Conservation (phyloP, 805 yeast genomes). For the Millerozyma miso region DNA sequence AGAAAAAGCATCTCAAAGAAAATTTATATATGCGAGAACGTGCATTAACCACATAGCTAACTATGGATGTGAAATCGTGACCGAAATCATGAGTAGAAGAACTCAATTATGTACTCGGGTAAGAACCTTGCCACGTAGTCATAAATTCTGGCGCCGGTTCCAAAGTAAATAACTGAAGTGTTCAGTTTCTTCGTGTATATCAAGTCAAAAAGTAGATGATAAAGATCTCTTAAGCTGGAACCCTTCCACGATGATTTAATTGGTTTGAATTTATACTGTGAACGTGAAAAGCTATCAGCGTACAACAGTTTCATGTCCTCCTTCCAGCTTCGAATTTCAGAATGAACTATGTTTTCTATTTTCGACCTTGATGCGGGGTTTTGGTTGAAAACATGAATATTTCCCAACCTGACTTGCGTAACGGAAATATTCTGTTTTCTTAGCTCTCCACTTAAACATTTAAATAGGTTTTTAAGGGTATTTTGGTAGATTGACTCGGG, state of each 20-base stretch:
- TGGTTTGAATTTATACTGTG: conserved; percentile 29
- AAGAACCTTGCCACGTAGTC: conserved; percentile 28
- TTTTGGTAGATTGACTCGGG: conserved; percentile 55
- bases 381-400: conserved; percentile 26
- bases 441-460: conserved; percentile 33
- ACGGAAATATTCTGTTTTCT: conserved; percentile 31
- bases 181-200: conserved; percentile 19
- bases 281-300: conserved; percentile 24
- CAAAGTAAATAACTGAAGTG: conserved; percentile 36
- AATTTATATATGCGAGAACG: conserved; percentile 3
- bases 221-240: conserved; percentile 30
- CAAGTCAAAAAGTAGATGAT: conserved; percentile 38
- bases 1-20: conserved; percentile 4
- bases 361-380: conserved; percentile 15
- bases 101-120: conserved; percentile 28
- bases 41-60: conserved; percentile 1
- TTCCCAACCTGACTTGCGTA: conserved; percentile 39
- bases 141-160: conserved; percentile 39
- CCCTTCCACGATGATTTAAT: conserved; percentile 25
- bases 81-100: conserved; percentile 11
- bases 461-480: conserved; percentile 35
- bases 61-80: background rate
- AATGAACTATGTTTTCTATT: conserved; percentile 24
- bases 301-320: conserved; percentile 31
- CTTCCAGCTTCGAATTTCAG: conserved; percentile 39